Evolutionary conservation across 441 rosid species (phyloP), one percentile per base, ranked within the genome.

Genomic region (Gossypium davidsonii): DNA sequence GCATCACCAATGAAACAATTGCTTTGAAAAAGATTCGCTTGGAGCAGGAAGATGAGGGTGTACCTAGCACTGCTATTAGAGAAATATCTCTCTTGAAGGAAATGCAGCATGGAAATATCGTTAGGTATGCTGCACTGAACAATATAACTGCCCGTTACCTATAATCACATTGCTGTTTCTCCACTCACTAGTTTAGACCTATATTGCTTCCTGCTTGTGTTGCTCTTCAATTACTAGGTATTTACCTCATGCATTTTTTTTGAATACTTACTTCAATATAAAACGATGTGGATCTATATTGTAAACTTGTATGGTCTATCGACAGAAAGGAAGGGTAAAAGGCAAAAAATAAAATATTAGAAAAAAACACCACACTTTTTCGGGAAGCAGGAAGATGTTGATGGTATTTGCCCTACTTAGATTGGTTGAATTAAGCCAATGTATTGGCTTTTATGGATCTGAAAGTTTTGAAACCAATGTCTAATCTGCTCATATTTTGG

Each of bases 21-120:
- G 98, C 98, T 70, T 79, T 90, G 83, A 89, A 89, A 81, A 87
- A 89, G 85, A 89, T 89, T 48, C 85, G 91, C 21, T 74, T 91
- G 71, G 95, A 91, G 83, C 93, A 90, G 81, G 97, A 91, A 78
- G 97, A 90, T 73, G 97, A 91, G 76, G 97, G 97, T 67, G 97
- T 92, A 0, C 97, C 97, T 9, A 90, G 96, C 86, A 92, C 97
- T 49, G 96, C 97, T 2, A 91, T 91, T 37, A 82, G 97, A 80
- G 96, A 91, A 75, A 91, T 91, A 73, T 91, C 97, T 5, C 90
- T 91, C 71, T 79, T 90, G 89, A 91, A 91, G 78, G 97, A 91
- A 79, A 93, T 93, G 98, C 98, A 93, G 78, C 98, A 93, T 67
- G 92, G 91, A 63, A 91, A 93, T 80, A 93, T 91, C 74, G 98